Base-by-base conservation (phyloP, 2,329 filamentous ascomycete species). In the Penicillium sp. region DNA sequence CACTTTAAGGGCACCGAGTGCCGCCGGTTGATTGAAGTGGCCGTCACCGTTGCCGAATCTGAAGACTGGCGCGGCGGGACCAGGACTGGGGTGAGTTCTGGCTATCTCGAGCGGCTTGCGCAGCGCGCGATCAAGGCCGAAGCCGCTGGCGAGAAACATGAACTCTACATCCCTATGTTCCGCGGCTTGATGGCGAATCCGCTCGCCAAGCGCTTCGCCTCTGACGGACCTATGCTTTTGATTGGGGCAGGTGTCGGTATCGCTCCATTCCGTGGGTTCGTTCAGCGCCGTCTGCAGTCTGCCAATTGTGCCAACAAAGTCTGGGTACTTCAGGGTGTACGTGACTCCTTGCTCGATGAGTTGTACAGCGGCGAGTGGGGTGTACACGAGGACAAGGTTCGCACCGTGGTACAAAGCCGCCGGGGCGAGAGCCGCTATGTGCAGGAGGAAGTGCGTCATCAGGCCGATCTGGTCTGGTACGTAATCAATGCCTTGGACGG, bases 301-400 rank as follows among this genome's bases (percentile, higher is more conserved):
- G 93, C 93, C 73, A 97, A 96, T 79, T 97, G 93, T 73, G 93
- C 92, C 65, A 97, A 97, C 83, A 97, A 97, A 81, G 94, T 97
- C 70, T 97, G 93, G 93, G 91, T 97, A 49, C 85, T 97, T 48
- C 93, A 97, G 79, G 93, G 93, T 42, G 88, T 97, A 49, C 90
- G 93, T n/a, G 95, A 99, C 79, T 93, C 91, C 28, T 86, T 96
- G 45, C 87, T 98, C 25, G 95, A 99, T 73, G 95, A 99, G 79
- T 88, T 99, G 43, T 99, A 99, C 81, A 92, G 89, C 60, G 95
- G 95, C 68, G 95, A 99, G 76, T 96, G 96, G 86, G 95, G 95
- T 53, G 92, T 95, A 1, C 91, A 97, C 71, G 94, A 97, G 74
- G 87, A 91, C 55, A 89, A 93, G 74, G 89, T 93, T 54, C 93